These are phyloP conservation scores for Fagus sylvatica DNA, from an alignment of 306 rosid species.

Conservation along the genomic window DNA sequence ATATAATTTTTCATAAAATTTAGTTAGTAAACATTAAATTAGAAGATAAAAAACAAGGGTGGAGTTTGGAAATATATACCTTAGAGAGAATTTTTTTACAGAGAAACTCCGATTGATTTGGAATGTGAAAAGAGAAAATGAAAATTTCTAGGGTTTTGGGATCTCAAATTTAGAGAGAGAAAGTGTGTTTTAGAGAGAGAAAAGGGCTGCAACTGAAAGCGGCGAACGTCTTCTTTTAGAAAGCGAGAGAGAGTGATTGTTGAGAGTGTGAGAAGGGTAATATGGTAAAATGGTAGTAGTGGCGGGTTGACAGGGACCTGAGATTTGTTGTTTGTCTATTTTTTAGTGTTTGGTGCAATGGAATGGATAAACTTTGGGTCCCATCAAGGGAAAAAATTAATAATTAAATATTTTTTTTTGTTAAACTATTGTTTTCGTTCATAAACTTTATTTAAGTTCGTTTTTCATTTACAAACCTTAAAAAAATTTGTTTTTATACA, in stretches of 20 bases:
- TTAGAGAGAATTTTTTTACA: not conserved
- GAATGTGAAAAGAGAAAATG: slow-evolving; percentile 19
- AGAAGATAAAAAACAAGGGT: too few species aligned
- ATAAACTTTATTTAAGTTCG: too few species aligned
- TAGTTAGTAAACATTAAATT: too few species aligned
- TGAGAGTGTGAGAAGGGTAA: not conserved
- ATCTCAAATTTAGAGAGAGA: slow-evolving; percentile 23
- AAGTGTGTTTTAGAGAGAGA: not conserved
- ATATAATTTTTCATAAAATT: too few species aligned
- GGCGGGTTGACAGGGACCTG: not conserved
- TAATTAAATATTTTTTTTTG: too few species aligned
- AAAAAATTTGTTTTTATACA: too few species aligned
- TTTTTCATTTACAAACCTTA: too few species aligned
- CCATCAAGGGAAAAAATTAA: too few species aligned
- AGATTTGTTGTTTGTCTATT: not conserved
- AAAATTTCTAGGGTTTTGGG: slow-evolving; percentile 49
- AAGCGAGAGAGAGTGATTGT: not conserved
- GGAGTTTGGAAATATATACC: not conserved
- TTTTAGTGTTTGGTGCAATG: not conserved
- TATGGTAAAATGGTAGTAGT: not conserved
- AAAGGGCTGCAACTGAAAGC: slow-evolving; percentile 14
- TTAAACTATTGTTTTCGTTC: too few species aligned
- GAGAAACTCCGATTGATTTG: not conserved
- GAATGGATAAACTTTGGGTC: too few species aligned
- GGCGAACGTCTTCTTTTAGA: slow-evolving; percentile 14